Base-by-base conservation (phyloP, 768 basidiomycete species). In the Gyrodon lividus region DNA sequence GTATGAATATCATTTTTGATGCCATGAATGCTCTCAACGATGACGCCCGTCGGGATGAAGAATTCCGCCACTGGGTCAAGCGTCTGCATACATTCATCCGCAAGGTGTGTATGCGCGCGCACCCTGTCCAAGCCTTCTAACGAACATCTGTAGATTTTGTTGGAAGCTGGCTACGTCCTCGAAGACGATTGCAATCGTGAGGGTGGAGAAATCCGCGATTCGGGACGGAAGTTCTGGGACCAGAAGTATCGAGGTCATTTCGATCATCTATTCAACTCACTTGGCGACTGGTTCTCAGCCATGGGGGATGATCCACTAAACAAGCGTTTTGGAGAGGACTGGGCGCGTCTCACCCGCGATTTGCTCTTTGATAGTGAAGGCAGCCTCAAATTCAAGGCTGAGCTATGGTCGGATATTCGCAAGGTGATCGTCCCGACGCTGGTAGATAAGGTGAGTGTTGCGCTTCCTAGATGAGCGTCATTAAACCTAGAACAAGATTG, bases 351-450 rank as follows among this genome's bases (percentile, higher is more conserved):
- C 20, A 91, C 90, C 33, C 84, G 78, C 57, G 89, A 96, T 58
- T 64, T 98, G n/a, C 74, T 97, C 12, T 90, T 92, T 55, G 75
- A 68, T 24, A 74, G 70, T 40, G 89, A 95, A 55, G 95, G 94
- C 7, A 82, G 80, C 54, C 75, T 97, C 50, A 84, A 84, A 66
- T 97, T 92, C 80, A 97, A 98, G 75, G 80, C 84, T 3, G 80
- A 86, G 28, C 73, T 98, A 2, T 92, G 95, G 95, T 81, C 82
- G 59, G 95, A 98, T 65, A 82, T 98, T 40, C 76, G 93, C 33
- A 77, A 77, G 33, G 86, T 92, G 48, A 90, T 98, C 51, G 60
- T 96, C 0, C 95, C 96, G 6, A 72, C 79, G 6, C 68, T 96
- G 33, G 82, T 94, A 59, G 77, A 87, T 33, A 77, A 87, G 72